Evolutionary conservation across 345 rosid species (phyloP), one percentile per base, ranked within the genome.

Genomic region (Eucalyptus curtisii): DNA sequence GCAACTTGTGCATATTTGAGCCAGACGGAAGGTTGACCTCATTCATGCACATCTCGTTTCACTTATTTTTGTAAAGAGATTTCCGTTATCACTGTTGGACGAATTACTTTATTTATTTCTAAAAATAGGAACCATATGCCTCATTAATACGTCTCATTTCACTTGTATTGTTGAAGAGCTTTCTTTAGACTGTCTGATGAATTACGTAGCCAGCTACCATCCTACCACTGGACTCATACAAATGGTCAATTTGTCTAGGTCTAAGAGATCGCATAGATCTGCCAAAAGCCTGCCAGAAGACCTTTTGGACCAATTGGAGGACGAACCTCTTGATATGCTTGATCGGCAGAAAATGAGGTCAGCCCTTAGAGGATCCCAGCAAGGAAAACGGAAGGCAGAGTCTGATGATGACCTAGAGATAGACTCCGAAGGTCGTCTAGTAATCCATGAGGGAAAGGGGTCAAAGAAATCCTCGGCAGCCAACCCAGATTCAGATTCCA

Each of bases 291-390:
- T 95, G 92, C 95, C 95, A 33, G 98, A 95, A 92, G 99, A 95
- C 88, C 89, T 90, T 86, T 89, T 92, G 86, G 95, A 95, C 61
- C 96, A 95, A 90, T 88, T 95, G 76, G 99, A 96, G 50, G 98
- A 97, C 80, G 99, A 97, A 91, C 99, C 99, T 7, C 97, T 98
- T 6, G 98, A 98, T 92, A 91, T 98, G 52, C 97, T 98, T 88
- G 99, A 97, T 89, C 93, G 91, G 89, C 86, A 86, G 90, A 97
- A 94, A 93, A 98, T 96, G 86, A 94, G 98, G 90, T 94, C 94
- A 47, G 95, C 98, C 47, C 97, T 98, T 68, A 93, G 94, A 86
- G 94, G 98, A 88, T 93, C 95, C 53, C 92, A 87, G 49, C 90
- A 89, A 87, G 92, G 85, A 55, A 97, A 94, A 93, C 92, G 93